Evolutionary conservation across 345 rosid genomes (phyloP).

Genomic region (Eucalyptus brandiana): DNA sequence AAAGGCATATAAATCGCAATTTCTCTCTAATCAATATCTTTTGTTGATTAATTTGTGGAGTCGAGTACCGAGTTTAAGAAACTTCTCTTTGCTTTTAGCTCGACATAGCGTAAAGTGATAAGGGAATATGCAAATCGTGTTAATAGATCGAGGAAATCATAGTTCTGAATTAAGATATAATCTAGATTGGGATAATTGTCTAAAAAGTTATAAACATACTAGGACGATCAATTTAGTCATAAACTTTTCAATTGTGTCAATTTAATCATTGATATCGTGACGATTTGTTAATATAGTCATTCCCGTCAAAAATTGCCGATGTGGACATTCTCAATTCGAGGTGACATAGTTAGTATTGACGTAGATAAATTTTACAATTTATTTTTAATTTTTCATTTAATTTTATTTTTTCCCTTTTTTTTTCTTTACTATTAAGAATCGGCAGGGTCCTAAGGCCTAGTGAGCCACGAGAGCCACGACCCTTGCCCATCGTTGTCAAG

Average conservation of each 20-base stretch:
- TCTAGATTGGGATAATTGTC: not conserved
- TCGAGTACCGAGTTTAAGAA: not conserved
- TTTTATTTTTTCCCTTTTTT: not conserved
- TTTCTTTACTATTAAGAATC: not conserved
- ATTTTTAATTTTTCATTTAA: not conserved
- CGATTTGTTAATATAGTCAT: not conserved
- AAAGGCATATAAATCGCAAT: too few relatives aligned
- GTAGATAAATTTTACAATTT: not conserved
- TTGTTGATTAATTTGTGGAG: not conserved
- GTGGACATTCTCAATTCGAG: not conserved
- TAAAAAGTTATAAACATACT: too few relatives aligned
- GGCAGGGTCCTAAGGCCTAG: accelerated
- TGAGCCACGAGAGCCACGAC: not conserved
- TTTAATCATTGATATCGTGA: not conserved
- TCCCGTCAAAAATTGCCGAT: accelerated
- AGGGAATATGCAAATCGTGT: not conserved
- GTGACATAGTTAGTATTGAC: accelerated
- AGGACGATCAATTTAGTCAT: accelerated
- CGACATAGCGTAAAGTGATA: not conserved
- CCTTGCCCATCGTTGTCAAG: not conserved
- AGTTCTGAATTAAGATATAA: not conserved
- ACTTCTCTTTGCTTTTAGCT: not conserved
- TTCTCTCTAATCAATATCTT: not conserved
- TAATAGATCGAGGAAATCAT: not conserved
- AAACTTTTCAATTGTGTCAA: accelerated